Percentiles rank a stretch among this genome's conserved stretches.
phyloP scores from a whole-genome alignment of 371 early-diverging fungal genomes.

The Blakeslea trispora region DNA sequence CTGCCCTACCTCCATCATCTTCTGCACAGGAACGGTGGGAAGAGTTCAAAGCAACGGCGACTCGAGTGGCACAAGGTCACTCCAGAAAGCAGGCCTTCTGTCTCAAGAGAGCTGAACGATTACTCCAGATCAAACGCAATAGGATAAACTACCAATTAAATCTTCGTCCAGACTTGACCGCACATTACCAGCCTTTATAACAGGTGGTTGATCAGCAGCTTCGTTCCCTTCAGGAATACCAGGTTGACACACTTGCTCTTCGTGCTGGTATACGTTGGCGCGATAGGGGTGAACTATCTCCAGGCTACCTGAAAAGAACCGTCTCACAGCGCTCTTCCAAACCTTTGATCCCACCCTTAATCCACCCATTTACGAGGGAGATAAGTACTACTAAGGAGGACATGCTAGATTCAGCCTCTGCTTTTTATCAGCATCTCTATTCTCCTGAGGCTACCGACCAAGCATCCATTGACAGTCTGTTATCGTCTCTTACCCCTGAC shows the following conservation, averaged over 20 bases:
- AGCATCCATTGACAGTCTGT: neutral
- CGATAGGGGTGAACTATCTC: slow-evolving; percentile 8
- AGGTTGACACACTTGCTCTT: slow-evolving; percentile 2
- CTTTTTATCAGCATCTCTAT: slow-evolving; percentile 12
- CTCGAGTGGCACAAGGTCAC: no score
- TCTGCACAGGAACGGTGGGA: no score
- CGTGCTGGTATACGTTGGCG: slow-evolving; percentile 8
- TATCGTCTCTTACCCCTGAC: neutral
- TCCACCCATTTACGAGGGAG: neutral
- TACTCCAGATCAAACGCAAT: slow-evolving; percentile 2
- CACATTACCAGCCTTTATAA: neutral
- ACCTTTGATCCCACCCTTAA: neutral
- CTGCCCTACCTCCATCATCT: no score
- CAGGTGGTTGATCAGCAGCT: slow-evolving; percentile 1
- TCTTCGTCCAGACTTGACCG: slow-evolving; percentile 8
- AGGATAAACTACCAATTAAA: slow-evolving; percentile 10
- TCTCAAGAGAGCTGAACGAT: slow-evolving; percentile 1
- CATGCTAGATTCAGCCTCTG: slow-evolving; percentile 12
- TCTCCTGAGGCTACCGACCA: slow-evolving; percentile 10
- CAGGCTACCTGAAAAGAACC: slow-evolving; percentile 6
- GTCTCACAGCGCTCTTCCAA: neutral
- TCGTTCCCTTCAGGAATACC: slow-evolving; percentile 2
- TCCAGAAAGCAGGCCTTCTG: neutral
- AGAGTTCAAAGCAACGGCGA: no score
- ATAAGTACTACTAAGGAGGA: neutral